A percentile compares a stretch with the other conserved stretches of the same genome.
These are phyloP conservation scores for Xylaria sp. DNA, from an alignment of 2,329 filamentous ascomycete genomes.

Conservation along the genomic window DNA sequence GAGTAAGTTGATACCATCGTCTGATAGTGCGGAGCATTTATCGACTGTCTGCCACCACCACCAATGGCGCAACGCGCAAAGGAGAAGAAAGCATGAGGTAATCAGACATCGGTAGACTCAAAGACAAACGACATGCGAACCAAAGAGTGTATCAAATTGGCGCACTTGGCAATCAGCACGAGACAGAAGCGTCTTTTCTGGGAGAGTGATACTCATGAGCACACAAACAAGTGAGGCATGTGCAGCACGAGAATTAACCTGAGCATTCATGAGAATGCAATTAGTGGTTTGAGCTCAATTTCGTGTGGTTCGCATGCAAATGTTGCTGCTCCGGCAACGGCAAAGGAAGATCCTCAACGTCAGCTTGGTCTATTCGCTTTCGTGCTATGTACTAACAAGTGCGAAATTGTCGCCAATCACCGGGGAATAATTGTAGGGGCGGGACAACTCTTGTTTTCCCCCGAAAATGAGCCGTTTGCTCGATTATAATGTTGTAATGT, in stretches of 20 bases:
- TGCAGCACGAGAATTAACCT: background rate
- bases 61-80: background rate
- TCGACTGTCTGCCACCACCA: background rate
- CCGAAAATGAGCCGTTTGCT: no score
- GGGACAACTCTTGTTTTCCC: background rate
- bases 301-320: no score
- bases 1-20: background rate
- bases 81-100: background rate
- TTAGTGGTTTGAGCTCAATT: no score
- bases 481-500: background rate
- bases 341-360: background rate
- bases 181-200: background rate
- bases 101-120: background rate
- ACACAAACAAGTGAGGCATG: background rate
- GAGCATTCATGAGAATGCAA: no score
- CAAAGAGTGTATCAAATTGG: no score
- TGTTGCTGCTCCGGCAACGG: background rate
- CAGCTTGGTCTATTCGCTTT: no score
- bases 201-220: no score
- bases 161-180: background rate
- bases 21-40: background rate
- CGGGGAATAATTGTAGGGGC: background rate
- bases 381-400: no score
- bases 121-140: background rate
- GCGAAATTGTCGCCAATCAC: no score